Conservation (phyloP, 2,329 filamentous ascomycete genomes). For the Pestalotiopsis sp. region DNA sequence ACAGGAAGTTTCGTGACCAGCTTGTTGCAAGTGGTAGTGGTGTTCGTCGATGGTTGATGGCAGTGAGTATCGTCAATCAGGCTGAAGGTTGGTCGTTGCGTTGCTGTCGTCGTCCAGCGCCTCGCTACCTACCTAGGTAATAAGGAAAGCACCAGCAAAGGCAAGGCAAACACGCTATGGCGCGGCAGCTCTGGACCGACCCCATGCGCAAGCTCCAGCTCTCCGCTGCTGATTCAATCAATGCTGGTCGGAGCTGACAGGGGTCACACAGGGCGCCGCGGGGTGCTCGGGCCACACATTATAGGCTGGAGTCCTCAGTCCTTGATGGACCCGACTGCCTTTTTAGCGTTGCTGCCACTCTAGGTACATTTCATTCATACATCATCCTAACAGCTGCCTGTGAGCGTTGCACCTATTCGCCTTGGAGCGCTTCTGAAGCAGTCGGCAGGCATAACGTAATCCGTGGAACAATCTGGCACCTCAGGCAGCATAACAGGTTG, state of each 20-base stretch:
- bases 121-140: slow-evolving; percentile 22
- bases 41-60: slow-evolving; percentile 3
- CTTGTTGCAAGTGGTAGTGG: neutral
- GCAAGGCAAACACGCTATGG: slow-evolving; percentile 44
- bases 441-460: slow-evolving; percentile 6
- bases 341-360: slow-evolving; percentile 7
- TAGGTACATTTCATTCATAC: neutral
- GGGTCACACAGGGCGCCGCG: slow-evolving; percentile 1
- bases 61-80: neutral
- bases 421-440: neutral
- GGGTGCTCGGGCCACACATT: slow-evolving; percentile 2
- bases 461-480: slow-evolving; percentile 3
- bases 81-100: slow-evolving; percentile 15
- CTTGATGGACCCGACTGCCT: neutral
- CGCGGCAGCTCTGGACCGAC: slow-evolving; percentile 26
- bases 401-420: neutral
- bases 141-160: slow-evolving; percentile 10
- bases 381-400: slow-evolving; percentile 4
- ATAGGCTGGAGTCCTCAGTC: neutral
- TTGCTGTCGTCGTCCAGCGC: slow-evolving; percentile 20
- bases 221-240: neutral
- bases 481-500: neutral
- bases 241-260: slow-evolving; percentile 5
- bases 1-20: neutral
- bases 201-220: neutral